phyloP scores from a whole-genome alignment of 2,329 filamentous ascomycete genomes.

The Coniella lustricola region DNA sequence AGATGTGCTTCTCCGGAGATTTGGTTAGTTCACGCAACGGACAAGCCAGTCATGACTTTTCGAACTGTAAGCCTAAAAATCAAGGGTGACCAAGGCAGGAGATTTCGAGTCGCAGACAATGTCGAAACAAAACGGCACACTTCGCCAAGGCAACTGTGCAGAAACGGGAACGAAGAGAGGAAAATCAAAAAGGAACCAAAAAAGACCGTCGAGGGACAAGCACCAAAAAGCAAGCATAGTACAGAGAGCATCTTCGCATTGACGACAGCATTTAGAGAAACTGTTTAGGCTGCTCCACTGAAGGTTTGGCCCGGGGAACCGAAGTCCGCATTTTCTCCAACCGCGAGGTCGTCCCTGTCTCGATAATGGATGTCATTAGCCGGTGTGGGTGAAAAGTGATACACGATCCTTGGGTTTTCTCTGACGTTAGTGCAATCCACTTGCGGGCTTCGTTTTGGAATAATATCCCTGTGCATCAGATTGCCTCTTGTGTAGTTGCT shows the following conservation, averaged over 20 bases:
- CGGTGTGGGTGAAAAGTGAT: conserved; percentile 17
- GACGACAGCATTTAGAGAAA: conserved; percentile 17
- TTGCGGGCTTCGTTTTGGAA: conserved; percentile 22
- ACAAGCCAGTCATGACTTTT: conserved; percentile 16
- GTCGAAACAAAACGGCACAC: too few species aligned
- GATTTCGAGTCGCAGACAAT: too few species aligned
- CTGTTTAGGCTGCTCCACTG: conserved; percentile 28
- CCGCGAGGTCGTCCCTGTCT: conserved; percentile 22
- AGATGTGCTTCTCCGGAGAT: conserved; percentile 15
- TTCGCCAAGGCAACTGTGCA: too few species aligned
- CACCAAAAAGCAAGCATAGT: conserved; percentile 21
- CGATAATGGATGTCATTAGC: conserved; percentile 19
- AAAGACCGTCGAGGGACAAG: conserved; percentile 26
- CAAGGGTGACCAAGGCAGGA: too few species aligned
- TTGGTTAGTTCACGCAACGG: conserved; percentile 16
- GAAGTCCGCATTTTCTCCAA: conserved; percentile 17
- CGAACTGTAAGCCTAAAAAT: conserved; percentile 14
- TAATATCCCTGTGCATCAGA: conserved; percentile 28
- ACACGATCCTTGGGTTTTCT: conserved; percentile 12
- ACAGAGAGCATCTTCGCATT: conserved; percentile 27
- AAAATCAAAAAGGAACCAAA: conserved; percentile 19
- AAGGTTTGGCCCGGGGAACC: conserved; percentile 24
- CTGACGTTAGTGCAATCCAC: conserved; percentile 16
- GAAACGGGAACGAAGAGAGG: too few species aligned
- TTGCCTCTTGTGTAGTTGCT: conserved; percentile 29